Conservation (phyloP, 2,329 filamentous ascomycete species). For the Xylaria sp. region DNA sequence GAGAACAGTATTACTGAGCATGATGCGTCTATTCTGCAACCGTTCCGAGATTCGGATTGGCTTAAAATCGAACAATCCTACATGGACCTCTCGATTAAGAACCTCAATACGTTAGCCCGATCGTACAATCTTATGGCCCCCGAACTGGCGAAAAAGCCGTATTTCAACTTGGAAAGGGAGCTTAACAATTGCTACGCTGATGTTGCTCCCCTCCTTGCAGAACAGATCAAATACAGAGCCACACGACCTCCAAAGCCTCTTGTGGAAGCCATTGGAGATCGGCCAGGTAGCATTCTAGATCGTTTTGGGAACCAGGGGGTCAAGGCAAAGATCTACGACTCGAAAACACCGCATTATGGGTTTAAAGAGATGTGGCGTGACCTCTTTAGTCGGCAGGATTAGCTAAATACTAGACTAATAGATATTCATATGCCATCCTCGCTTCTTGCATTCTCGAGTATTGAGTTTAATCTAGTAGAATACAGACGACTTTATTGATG, state of each 20-base stretch:
- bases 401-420: constrained; percentile 15
- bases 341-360: constrained; percentile 80
- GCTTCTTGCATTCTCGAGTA: neutral
- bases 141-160: constrained; percentile 90
- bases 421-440: neutral
- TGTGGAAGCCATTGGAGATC: constrained; percentile 54
- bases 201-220: constrained; percentile 79
- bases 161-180: constrained; percentile 85
- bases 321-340: constrained; percentile 75
- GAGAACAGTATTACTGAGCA: constrained; percentile 25
- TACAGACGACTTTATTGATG: neutral
- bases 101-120: constrained; percentile 82
- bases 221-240: constrained; percentile 77
- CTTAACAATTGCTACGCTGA: constrained; percentile 84
- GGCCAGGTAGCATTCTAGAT: constrained; percentile 66
- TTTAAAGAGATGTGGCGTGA: constrained; percentile 92
- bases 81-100: constrained; percentile 77
- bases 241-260: constrained; percentile 55
- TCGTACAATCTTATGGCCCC: constrained; percentile 97
- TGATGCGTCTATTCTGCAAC: constrained; percentile 57
- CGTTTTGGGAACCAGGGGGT: constrained; percentile 63
- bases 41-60: constrained; percentile 84
- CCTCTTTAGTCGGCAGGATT: constrained; percentile 59
- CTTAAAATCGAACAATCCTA: constrained; percentile 78
- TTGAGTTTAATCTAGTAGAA: neutral